Base-by-base conservation (phyloP, 257 asterid genomes). In the Solanum lycopersicoides region DNA sequence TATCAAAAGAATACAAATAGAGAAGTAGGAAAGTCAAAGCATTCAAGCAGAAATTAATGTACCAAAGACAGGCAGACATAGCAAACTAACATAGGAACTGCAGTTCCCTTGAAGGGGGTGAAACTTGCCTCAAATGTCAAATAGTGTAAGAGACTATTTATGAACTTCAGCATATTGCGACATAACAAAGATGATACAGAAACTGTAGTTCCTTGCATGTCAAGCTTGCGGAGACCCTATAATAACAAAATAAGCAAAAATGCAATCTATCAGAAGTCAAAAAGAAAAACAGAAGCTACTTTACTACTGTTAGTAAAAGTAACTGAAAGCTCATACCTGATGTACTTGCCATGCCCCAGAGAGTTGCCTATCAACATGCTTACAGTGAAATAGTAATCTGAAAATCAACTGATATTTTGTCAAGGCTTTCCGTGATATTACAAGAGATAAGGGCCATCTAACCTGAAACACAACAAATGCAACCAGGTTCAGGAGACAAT, bases 271-370 rank as follows among this genome's bases (percentile, higher is more conserved):
- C 89, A 69, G 86, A 87, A 63, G 74, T 87, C 74, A 45, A 32
- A 47, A 65, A 86, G 73, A 45, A 79, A 86, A 79, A 87, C 37
- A 50, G 50, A 87, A 41, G 72, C 85, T 60, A 75, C 80, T 25
- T 83, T 87, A 87, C 86, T 50, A 86, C 34, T 63, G 32, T 44
- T 65, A 23, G 23, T 13, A 85, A 68, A 75, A 72, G 65, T 23
- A 21, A 39, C 42, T 44, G 25, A 63, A 30, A 74, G 50, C 60
- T 63, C 93, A 74, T 90, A 95, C 99, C 83, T 97, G 99, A 91
- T 97, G 99, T 63, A 94, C 87, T 89, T 97, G 99, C 99, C 99
- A 97, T 89, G 99, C 98, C 25, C 96, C 97, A 91, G 98, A 95
- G 88, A 97, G 99, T 91, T 97, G 99, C 87, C 99, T 90, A 88